phyloP scores from a whole-genome alignment of 2,329 filamentous ascomycete genomes.

The Sarocladium oryzae region DNA sequence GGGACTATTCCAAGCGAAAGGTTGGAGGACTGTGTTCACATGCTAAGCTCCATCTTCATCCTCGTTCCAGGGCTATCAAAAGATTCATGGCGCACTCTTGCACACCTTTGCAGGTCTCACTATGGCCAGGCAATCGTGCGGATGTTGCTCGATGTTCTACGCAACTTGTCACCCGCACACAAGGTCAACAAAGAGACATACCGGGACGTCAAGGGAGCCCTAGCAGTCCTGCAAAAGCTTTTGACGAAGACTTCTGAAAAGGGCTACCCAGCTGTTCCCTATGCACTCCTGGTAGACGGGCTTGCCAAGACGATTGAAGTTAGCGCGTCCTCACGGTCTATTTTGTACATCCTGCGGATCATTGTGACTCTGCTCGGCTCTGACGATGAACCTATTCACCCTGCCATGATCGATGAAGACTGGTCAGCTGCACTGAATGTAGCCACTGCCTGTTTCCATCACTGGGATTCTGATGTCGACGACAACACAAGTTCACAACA shows the following conservation, averaged over 20 bases:
- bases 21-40: constrained; percentile 59
- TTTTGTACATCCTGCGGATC: constrained; percentile 41
- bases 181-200: constrained; percentile 43
- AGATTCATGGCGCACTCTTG: constrained; percentile 62
- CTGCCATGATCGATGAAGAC: constrained; percentile 56
- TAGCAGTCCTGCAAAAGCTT: constrained; percentile 57
- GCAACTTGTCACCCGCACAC: constrained; percentile 38
- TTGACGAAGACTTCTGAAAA: constrained; percentile 53
- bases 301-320: constrained; percentile 43
- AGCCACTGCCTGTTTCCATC: constrained; percentile 45
- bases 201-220: constrained; percentile 54
- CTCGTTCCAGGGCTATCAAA: constrained; percentile 55
- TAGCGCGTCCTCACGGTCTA: constrained; percentile 38
- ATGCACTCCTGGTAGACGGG: constrained; percentile 52
- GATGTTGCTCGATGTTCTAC: constrained; percentile 56
- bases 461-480: constrained; percentile 9
- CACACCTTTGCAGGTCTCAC: constrained; percentile 66
- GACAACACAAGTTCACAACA: constrained; percentile 16
- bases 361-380: constrained; percentile 51
- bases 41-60: constrained; percentile 66
- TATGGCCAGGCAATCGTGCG: constrained; percentile 64
- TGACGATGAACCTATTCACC: constrained; percentile 44
- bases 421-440: constrained; percentile 57
- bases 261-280: constrained; percentile 53
- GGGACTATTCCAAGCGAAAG: constrained; percentile 59